Base-by-base conservation (phyloP, 257 asterid species). In the Solanum okadae region DNA sequence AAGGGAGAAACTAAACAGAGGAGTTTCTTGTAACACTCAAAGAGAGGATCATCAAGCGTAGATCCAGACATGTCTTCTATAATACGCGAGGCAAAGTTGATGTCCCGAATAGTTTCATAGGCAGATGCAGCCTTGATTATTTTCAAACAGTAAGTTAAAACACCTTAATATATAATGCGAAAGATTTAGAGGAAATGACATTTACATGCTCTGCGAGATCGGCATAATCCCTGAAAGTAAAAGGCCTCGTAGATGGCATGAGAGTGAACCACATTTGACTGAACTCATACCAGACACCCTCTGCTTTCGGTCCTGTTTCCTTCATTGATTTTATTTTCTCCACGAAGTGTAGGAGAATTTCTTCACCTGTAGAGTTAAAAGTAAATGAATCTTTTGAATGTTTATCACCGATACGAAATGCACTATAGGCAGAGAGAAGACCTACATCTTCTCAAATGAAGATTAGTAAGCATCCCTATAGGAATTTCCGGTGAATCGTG, bases 401-500 rank as follows among this genome's bases (percentile, higher is more conserved):
- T 27, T 25, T 0, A 22, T 35, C 29, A 35, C 37, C 37, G 0
- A 4, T 63, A 15, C 25, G 15, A 7, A 20, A 13, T 5, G n/a
- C 38, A 77, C 63, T 52, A 3, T 52, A 13, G 22, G 29, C 16
- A 14, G 0, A 77, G 2, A 18, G 12, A 59, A 18, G 29, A 5
- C 93, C 86, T 93, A 94, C 99, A 97, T 94, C 91, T 91, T 70
- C 93, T 91, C 87, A 97, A 86, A 71, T 97, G 98, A 44, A 88
- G 25, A 78, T 92, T 88, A 6, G 95, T 91, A 29, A 97, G 92
- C 98, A 97, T 96, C 31, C 98, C 99, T 33, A 95, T 27, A 0
- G 99, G 99, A 25, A 97, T 77, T 34, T 96, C 98, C 1, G 95
- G 95, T 82, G 92, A 91, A 90, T 96, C 99, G 6, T 94, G 88